These are phyloP conservation scores for Volvox reticuliferus DNA, from an alignment of 139 green algal species.

Conservation along the genomic window DNA sequence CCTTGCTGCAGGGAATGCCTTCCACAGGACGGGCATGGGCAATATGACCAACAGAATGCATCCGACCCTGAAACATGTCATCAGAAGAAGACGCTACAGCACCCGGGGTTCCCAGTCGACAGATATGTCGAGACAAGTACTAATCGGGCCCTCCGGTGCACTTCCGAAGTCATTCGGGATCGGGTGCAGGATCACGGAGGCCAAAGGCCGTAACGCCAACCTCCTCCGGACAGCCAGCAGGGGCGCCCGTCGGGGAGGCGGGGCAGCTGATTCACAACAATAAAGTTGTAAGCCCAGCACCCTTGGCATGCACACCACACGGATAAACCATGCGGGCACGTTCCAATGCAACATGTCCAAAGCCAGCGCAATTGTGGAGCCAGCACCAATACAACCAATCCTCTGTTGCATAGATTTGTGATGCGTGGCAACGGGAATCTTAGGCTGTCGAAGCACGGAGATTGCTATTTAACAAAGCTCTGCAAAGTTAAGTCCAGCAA, in stretches of 20 bases:
- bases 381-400: not conserved
- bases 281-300: not conserved
- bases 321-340: not conserved
- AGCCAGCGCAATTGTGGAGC: not conserved
- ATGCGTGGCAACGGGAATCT: no score
- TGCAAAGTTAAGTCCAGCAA: no score
- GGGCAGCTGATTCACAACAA: not conserved
- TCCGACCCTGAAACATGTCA: not conserved
- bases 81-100: slow-evolving; percentile 19
- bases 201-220: slow-evolving; percentile 27
- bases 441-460: no score
- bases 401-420: no score
- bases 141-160: slow-evolving; percentile 45
- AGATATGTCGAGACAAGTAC: not conserved
- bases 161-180: slow-evolving; percentile 66
- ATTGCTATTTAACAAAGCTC: no score
- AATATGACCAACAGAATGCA: no score
- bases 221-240: not conserved
- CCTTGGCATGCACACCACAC: no score
- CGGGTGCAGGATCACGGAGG: slow-evolving; percentile 46
- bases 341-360: not conserved
- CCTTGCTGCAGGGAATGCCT: no score
- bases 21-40: no score
- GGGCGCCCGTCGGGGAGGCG: not conserved
- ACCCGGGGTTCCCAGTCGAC: slow-evolving; percentile 29